A percentile compares a stretch with the other conserved stretches of the same genome.
phyloP scores from a whole-genome alignment of 2,329 filamentous ascomycete species.

The Ophiostoma sp. region DNA sequence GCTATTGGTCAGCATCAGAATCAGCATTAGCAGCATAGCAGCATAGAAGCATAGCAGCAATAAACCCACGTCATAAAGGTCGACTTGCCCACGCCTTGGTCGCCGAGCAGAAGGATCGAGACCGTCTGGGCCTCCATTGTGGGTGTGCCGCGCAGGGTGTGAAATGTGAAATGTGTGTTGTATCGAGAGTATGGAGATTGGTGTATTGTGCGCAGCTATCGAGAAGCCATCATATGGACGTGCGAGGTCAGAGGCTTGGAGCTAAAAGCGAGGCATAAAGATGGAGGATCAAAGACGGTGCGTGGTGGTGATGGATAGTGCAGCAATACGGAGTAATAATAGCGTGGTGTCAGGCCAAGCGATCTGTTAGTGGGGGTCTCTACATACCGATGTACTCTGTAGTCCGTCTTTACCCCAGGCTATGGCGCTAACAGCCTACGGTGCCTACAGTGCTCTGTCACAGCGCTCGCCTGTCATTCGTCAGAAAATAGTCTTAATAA shows the following conservation, averaged over 20 bases:
- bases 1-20: neutral
- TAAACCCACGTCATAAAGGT: slow-evolving; percentile 56
- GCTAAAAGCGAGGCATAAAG: neutral
- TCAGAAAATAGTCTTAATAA: neutral
- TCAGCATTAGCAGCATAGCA: neutral
- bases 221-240: neutral
- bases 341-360: neutral
- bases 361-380: neutral
- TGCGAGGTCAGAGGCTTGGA: neutral
- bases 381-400: no score
- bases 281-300: neutral
- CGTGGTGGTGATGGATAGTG: neutral
- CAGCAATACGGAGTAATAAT: neutral
- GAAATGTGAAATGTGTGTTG: neutral
- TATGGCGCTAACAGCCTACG: neutral
- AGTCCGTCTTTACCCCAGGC: neutral
- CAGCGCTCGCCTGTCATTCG: slow-evolving; percentile 9
- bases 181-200: neutral
- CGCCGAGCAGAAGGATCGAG: slow-evolving; percentile 54
- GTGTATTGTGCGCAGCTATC: neutral
- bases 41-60: neutral
- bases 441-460: neutral
- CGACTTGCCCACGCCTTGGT: slow-evolving; percentile 56
- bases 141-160: no score
- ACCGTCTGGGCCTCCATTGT: slow-evolving; percentile 23